Conservation (phyloP, 805 yeast genomes). For the Candida easanensis region DNA sequence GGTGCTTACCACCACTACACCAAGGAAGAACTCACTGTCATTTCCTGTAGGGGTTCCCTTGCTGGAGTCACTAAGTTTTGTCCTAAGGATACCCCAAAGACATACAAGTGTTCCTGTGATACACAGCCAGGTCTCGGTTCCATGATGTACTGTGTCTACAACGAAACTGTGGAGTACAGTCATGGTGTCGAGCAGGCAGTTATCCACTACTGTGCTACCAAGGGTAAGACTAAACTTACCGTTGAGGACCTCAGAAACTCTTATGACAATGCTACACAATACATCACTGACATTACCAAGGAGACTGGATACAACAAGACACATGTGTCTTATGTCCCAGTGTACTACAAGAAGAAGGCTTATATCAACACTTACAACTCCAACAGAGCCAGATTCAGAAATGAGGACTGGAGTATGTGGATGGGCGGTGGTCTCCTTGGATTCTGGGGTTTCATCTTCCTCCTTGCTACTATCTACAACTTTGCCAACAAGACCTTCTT, state of each 20-base stretch:
- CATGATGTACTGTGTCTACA: conserved; percentile 28
- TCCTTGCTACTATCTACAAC: conserved; percentile 37
- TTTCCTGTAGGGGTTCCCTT: conserved; percentile 28
- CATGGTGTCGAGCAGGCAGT: conserved; percentile 21
- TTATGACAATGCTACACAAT: conserved; percentile 44
- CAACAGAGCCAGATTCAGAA: conserved; percentile 31
- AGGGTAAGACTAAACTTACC: conserved; percentile 28
- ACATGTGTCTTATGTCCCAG: conserved; percentile 35
- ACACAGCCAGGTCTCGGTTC: conserved; percentile 31
- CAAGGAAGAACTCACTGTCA: conserved; percentile 12
- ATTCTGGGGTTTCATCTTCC: conserved; percentile 46
- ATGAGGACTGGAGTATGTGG: conserved; percentile 39
- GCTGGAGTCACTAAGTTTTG: conserved; percentile 25
- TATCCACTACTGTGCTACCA: conserved; percentile 27
- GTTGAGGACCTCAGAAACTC: conserved; percentile 33
- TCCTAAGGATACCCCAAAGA: conserved; percentile 17
- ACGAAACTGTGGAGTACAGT: conserved; percentile 13
- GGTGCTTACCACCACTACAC: conserved; percentile 22
- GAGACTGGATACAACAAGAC: conserved; percentile 35
- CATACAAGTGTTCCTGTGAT: conserved; percentile 27
- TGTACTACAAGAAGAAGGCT: conserved; percentile 27
- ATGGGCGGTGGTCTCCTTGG: conserved; percentile 46
- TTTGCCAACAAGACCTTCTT: conserved; percentile 18
- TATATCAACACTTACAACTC: conserved; percentile 28
- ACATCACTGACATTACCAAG: conserved; percentile 33